A percentile compares a stretch with the other conserved stretches of the same genome.
These are phyloP conservation scores for Mollisiaceae sp. DNA, from an alignment of 2,329 filamentous ascomycete species.

Conservation along the genomic window DNA sequence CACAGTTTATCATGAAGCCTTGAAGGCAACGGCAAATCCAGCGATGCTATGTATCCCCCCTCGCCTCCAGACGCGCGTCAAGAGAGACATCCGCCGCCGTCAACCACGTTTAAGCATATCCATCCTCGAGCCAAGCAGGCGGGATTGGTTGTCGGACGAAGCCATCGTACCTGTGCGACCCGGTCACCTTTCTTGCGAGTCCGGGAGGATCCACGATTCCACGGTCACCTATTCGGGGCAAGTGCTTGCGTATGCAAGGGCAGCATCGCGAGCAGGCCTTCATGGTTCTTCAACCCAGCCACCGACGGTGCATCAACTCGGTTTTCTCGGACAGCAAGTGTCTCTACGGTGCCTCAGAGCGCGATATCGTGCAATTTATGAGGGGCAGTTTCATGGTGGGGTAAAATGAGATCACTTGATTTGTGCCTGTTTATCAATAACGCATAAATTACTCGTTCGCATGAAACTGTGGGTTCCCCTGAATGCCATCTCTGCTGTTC, in stretches of 20 bases:
- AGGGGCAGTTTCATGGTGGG: slow-evolving; percentile 34
- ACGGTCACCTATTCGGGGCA: slow-evolving; percentile 6
- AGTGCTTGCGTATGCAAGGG: slow-evolving; percentile 34
- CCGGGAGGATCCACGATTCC: neutral
- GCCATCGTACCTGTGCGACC: slow-evolving; percentile 1
- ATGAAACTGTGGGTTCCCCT: slow-evolving; percentile 23
- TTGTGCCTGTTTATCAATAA: slow-evolving; percentile 17
- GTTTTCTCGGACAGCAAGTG: slow-evolving; percentile 23
- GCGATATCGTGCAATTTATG: slow-evolving; percentile 27
- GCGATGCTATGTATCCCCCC: slow-evolving; percentile 17
- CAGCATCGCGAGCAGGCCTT: slow-evolving; percentile 13
- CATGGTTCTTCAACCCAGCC: slow-evolving; percentile 24
- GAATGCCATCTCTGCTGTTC: slow-evolving; percentile 21
- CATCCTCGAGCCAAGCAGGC: slow-evolving; percentile 33
- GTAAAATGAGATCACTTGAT: slow-evolving; percentile 29
- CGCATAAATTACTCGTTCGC: slow-evolving; percentile 22
- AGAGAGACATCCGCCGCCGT: slow-evolving; percentile 13
- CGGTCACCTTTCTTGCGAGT: slow-evolving; percentile 8
- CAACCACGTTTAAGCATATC: slow-evolving; percentile 17
- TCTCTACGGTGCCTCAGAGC: slow-evolving; percentile 30
- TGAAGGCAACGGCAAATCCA: slow-evolving; percentile 25
- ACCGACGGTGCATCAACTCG: slow-evolving; percentile 19
- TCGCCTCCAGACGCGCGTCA: slow-evolving; percentile 34
- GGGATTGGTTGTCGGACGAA: neutral
- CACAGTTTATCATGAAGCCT: slow-evolving; percentile 26